phyloP scores from a whole-genome alignment of 208 protist genomes.

The Wallacemonas sp. region DNA sequence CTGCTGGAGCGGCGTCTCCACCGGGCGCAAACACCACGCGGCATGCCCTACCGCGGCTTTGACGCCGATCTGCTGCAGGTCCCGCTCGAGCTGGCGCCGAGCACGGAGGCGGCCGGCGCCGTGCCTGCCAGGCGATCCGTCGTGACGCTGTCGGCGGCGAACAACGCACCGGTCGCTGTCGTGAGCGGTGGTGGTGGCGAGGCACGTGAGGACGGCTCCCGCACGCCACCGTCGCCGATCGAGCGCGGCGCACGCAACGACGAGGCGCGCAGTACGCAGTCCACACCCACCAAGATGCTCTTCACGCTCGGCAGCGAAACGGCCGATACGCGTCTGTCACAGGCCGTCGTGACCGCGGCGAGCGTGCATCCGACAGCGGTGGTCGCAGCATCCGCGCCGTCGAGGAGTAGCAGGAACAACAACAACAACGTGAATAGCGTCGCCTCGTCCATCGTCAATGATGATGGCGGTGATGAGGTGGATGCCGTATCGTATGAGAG shows the following conservation, averaged over 20 bases:
- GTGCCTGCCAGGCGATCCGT: too few relatives aligned
- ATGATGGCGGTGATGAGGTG: neutral
- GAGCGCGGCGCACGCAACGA: neutral
- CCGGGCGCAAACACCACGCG: constrained; percentile 23
- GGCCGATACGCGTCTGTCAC: neutral
- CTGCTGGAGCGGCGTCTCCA: constrained; percentile 51
- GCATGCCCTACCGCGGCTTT: constrained; percentile 18
- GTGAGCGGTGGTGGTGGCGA: too few relatives aligned
- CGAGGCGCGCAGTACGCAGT: neutral
- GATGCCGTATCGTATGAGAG: neutral
- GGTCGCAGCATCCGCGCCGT: too few relatives aligned
- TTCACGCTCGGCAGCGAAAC: constrained; percentile 11
- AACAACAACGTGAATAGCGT: too few relatives aligned
- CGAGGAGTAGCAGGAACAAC: too few relatives aligned
- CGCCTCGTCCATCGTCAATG: neutral
- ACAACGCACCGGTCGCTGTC: too few relatives aligned
- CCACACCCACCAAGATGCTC: constrained; percentile 6
- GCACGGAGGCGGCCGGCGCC: neutral
- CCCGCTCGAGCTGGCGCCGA: constrained; percentile 8
- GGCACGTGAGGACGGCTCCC: neutral
- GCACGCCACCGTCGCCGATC: constrained; percentile 7
- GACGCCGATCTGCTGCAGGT: constrained; percentile 20
- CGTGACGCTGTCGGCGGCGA: neutral
- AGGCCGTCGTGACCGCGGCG: too few relatives aligned
- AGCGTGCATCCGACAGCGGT: too few relatives aligned